Conservation (phyloP, 352 stramenopile species). For the Pythium diclinum region DNA sequence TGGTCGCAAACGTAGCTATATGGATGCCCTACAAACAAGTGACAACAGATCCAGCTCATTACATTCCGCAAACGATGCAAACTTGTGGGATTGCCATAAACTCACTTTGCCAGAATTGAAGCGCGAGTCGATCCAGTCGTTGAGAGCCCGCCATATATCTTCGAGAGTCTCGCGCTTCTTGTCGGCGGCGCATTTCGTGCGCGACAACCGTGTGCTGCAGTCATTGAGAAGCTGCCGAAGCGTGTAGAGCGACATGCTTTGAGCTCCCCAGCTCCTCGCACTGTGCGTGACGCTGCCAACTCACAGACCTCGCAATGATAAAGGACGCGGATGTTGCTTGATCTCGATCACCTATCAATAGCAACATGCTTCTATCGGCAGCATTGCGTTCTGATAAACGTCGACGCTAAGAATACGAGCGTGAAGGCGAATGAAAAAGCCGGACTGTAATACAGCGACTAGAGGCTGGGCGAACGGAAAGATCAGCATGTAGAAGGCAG, state of each 20-base stretch:
- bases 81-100: not conserved
- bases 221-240: conserved; percentile 72
- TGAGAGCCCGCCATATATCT: conserved; percentile 67
- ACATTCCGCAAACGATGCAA: not conserved
- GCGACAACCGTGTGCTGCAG: conserved; percentile 54
- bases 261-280: not conserved
- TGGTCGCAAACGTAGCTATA: conserved; percentile 72
- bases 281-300: not conserved
- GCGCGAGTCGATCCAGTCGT: conserved; percentile 74
- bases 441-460: no score
- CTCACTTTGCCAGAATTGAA: conserved; percentile 62
- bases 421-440: not conserved
- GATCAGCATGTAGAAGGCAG: not conserved
- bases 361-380: not conserved
- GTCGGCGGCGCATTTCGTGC: conserved; percentile 51
- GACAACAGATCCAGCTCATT: not conserved
- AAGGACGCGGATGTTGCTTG: not conserved
- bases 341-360: not conserved
- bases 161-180: conserved; percentile 73
- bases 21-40: conserved; percentile 47
- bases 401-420: not conserved
- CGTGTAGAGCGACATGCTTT: conserved; percentile 68
- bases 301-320: not conserved
- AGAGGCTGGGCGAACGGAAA: no score
- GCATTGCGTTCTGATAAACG: not conserved